Evolutionary conservation across 257 asterid species (phyloP).

Genomic region (Solanum pimpinellifolium): DNA sequence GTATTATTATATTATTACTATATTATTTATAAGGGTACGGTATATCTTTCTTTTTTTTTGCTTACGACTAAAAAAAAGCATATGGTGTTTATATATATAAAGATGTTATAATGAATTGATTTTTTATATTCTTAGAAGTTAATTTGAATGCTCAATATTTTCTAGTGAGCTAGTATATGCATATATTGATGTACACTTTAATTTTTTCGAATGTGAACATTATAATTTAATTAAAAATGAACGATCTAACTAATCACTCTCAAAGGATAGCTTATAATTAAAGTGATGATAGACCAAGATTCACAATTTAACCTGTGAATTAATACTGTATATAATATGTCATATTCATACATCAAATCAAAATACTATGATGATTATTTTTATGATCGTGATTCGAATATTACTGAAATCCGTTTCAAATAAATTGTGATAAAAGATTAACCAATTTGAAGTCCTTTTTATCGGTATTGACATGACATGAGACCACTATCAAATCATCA

Average conservation of each 20-base stretch:
- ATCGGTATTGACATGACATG: background rate
- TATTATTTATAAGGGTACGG: background rate
- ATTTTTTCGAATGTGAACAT: too few species aligned
- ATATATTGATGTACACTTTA: background rate
- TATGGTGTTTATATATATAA: too few species aligned
- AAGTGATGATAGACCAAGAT: background rate
- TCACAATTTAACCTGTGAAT: background rate
- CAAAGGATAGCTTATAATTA: background rate
- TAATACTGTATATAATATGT: background rate
- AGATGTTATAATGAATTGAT: background rate
- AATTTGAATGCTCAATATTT: background rate
- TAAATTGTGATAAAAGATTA: background rate
- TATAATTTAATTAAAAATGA: too few species aligned
- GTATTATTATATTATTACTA: too few species aligned
- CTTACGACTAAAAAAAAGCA: background rate
- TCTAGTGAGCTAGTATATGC: background rate
- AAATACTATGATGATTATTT: background rate
- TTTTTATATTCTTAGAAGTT: background rate
- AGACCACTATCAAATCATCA: background rate
- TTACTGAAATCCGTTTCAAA: background rate
- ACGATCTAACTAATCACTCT: background rate
- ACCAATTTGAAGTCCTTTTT: background rate
- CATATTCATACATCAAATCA: background rate
- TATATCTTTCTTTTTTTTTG: background rate
- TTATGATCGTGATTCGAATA: background rate